Conservation (phyloP, 352 stramenopile genomes). For the Phytophthora constricta region DNA sequence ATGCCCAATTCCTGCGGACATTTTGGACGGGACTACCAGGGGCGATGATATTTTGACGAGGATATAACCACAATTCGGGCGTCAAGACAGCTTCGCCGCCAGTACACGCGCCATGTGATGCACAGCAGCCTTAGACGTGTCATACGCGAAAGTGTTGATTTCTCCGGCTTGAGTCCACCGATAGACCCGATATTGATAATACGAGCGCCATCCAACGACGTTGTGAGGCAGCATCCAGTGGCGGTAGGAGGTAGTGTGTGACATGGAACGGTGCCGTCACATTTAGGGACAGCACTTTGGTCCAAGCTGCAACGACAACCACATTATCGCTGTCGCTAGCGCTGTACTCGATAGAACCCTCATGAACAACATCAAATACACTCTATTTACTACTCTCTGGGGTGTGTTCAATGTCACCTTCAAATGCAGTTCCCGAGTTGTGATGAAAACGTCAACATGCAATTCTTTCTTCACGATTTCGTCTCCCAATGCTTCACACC, state of each 20-base stretch:
- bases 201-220: conserved; percentile 50
- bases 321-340: no score
- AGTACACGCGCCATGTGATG: conserved; percentile 94
- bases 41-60: conserved; percentile 95
- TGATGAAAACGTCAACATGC: conserved; percentile 91
- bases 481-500: conserved; percentile 42
- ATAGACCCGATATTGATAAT: conserved; percentile 84
- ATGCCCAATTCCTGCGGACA: conserved; percentile 83
- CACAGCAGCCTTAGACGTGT: conserved; percentile 94
- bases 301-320: conserved; percentile 88
- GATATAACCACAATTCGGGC: conserved; percentile 86
- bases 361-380: no score
- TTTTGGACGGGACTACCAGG: conserved; percentile 91
- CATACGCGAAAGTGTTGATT: conserved; percentile 94
- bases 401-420: neutral
- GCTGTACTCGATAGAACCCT: no score
- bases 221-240: conserved; percentile 82
- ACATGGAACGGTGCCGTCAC: conserved; percentile 96
- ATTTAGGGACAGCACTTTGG: conserved; percentile 94
- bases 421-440: conserved; percentile 71
- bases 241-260: conserved; percentile 87
- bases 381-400: no score
- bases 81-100: conserved; percentile 88
- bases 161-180: conserved; percentile 83
- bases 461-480: conserved; percentile 78